A percentile compares a stretch with the other conserved stretches of the same genome.
Conservation (phyloP, 148 eudicot species). For the Vaccinium darrowii region DNA sequence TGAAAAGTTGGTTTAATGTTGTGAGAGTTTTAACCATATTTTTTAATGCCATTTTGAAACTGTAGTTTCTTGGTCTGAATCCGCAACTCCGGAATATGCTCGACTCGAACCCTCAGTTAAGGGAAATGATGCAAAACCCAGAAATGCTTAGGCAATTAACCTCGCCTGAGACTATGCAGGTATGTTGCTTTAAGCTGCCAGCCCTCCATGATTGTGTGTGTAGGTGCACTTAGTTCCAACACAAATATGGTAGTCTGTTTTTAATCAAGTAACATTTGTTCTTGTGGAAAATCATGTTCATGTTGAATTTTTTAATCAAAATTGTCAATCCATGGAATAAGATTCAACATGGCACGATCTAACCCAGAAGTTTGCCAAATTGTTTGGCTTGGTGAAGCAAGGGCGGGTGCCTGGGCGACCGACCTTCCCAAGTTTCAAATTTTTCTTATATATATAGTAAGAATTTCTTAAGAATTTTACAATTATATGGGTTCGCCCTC, state of each 20-base stretch:
- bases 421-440: too few species aligned
- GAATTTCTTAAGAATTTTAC: too few species aligned
- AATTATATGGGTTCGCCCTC: too few species aligned
- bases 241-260: background rate
- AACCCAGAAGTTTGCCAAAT: background rate
- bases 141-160: constrained; percentile 72
- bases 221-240: background rate
- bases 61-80: constrained; percentile 53
- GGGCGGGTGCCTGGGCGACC: too few species aligned
- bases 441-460: too few species aligned
- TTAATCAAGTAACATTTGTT: background rate
- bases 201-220: background rate
- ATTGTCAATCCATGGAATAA: background rate
- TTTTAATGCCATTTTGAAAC: constrained; percentile 16
- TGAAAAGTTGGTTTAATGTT: background rate
- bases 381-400: background rate
- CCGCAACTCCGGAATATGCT: constrained; percentile 81
- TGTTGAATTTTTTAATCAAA: background rate
- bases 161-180: constrained; percentile 92
- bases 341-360: background rate
- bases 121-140: constrained; percentile 95
- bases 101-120: constrained; percentile 76
- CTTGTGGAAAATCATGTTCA: background rate
- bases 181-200: constrained; percentile 20
- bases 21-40: constrained; percentile 5